Percentiles rank a stretch among this genome's conserved stretches.
Evolutionary conservation across 306 rosid genomes (phyloP).

Genomic region (Geum urbanum): DNA sequence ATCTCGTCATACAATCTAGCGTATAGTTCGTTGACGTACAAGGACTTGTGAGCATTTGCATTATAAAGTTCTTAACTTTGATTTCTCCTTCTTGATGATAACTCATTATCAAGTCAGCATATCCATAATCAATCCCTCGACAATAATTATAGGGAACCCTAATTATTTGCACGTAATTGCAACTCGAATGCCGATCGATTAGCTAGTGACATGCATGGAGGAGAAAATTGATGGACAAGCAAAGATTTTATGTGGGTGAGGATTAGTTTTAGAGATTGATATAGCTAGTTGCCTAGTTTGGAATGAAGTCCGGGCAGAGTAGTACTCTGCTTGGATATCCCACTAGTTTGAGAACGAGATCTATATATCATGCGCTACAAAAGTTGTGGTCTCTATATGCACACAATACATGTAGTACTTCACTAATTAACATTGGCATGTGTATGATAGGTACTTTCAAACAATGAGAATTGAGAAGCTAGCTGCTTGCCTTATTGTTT

Average conservation of each 20-base stretch:
- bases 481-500: constrained; percentile 18
- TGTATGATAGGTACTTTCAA: constrained; percentile 39
- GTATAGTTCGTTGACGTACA: background rate
- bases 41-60: background rate
- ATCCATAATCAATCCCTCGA: background rate
- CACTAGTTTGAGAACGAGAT: background rate
- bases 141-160: too few species aligned
- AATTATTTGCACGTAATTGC: too few species aligned
- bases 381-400: constrained; percentile 45
- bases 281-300: background rate
- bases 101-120: background rate
- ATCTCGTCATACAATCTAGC: background rate
- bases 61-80: too few species aligned
- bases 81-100: too few species aligned
- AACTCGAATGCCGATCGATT: too few species aligned
- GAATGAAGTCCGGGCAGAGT: constrained; percentile 22
- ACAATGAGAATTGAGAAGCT: constrained; percentile 37
- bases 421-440: constrained; percentile 37
- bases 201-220: too few species aligned
- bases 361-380: constrained; percentile 31
- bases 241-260: constrained; percentile 1
- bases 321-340: constrained; percentile 29
- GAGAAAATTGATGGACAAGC: background rate
- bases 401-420: background rate
- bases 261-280: background rate